Evolutionary conservation across 371 early-diverging fungal species (phyloP).

Genomic region (Modicella reniformis): DNA sequence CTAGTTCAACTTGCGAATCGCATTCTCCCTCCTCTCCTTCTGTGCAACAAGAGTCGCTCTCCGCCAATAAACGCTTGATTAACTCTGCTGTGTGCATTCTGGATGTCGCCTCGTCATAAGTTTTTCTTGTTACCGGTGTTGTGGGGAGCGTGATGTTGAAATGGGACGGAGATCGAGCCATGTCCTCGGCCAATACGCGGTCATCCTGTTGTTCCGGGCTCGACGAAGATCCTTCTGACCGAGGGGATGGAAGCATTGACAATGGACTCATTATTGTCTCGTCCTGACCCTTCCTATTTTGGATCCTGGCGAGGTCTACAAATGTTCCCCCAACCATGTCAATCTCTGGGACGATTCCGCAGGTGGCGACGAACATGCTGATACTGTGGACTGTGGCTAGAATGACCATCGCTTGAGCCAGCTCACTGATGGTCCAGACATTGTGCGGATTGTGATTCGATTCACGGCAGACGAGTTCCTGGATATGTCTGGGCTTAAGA

Average conservation of each 20-base stretch:
- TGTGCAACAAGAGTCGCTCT: constrained; percentile 19
- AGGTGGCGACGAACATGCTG: constrained; percentile 68
- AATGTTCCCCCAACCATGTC: constrained; percentile 70
- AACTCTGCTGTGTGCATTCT: constrained; percentile 45
- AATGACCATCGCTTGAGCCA: constrained; percentile 71
- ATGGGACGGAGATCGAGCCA: constrained; percentile 15
- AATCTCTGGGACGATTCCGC: constrained; percentile 73
- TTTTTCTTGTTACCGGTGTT: constrained; percentile 25
- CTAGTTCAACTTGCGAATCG: constrained; percentile 10
- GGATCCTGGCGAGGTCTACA: constrained; percentile 37
- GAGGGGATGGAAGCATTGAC: constrained; percentile 48
- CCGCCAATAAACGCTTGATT: constrained; percentile 35
- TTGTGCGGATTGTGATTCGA: constrained; percentile 56
- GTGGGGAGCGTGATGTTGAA: constrained; percentile 39
- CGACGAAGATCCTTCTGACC: constrained; percentile 4
- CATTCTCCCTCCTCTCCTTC: constrained; percentile 32
- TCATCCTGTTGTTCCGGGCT: constrained; percentile 9
- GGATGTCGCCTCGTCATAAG: constrained; percentile 48
- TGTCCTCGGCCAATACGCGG: neutral
- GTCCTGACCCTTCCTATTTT: constrained; percentile 24
- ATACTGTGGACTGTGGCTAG: constrained; percentile 68
- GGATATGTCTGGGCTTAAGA: constrained; percentile 59
- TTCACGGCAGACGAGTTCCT: constrained; percentile 54
- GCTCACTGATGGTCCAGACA: constrained; percentile 69
- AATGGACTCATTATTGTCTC: constrained; percentile 40